A percentile compares a stretch with the other conserved stretches of the same genome.
Evolutionary conservation across 495 filamentous ascomycete genomes (phyloP).

Genomic region (Aspergillus nanangensis): DNA sequence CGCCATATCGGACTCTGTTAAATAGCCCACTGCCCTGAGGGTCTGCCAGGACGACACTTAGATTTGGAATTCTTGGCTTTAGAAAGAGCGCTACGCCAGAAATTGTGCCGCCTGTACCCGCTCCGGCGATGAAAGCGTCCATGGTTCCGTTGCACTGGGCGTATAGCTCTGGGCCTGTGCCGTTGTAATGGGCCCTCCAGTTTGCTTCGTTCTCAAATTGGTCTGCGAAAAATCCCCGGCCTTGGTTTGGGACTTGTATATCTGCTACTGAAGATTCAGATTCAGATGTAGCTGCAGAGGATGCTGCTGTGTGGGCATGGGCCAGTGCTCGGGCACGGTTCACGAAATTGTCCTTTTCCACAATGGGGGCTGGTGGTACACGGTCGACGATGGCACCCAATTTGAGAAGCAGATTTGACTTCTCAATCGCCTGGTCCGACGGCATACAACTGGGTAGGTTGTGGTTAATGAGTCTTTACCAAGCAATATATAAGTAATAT

Average conservation of each 20-base stretch:
- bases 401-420: constrained; percentile 81
- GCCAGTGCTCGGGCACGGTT: constrained; percentile 84
- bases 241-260: constrained; percentile 15
- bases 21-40: constrained; percentile 91
- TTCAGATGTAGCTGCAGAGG: constrained; percentile 27
- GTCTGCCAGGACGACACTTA: constrained; percentile 83
- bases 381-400: constrained; percentile 87
- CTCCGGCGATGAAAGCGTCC: constrained; percentile 93
- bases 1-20: constrained; percentile 84
- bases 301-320: constrained; percentile 58
- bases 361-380: constrained; percentile 86
- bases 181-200: constrained; percentile 73
- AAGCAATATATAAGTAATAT: constrained; percentile 8
- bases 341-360: constrained; percentile 87
- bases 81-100: constrained; percentile 79
- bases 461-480: too few species aligned
- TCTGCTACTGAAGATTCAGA: constrained; percentile 7
- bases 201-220: constrained; percentile 93
- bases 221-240: constrained; percentile 84
- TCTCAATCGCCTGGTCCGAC: constrained; percentile 83
- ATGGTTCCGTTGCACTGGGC: constrained; percentile 68
- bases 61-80: constrained; percentile 58
- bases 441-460: constrained; percentile 96
- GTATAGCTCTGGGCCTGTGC: constrained; percentile 88
- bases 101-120: constrained; percentile 92